Conservation (phyloP, 371 early-diverging fungal species). For the Mucor piriformis region DNA sequence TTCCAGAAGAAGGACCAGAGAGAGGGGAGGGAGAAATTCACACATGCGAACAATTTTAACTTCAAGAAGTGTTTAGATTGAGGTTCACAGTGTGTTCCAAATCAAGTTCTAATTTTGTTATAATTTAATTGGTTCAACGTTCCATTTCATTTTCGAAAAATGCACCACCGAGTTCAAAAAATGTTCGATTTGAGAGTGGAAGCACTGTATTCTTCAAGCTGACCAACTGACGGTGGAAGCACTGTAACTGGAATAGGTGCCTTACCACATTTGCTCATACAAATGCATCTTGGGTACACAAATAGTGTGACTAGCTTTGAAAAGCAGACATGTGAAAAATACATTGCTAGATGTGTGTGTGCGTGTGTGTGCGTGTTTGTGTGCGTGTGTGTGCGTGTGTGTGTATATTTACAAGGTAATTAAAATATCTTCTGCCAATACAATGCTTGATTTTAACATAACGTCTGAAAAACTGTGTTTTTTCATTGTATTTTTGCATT, state of each 20-base stretch:
- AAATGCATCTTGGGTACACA: neutral
- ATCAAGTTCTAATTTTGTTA: neutral
- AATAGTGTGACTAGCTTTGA: neutral
- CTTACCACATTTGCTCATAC: neutral
- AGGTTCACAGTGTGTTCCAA: neutral
- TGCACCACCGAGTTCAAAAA: slow-evolving; percentile 17
- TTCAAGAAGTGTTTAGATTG: neutral
- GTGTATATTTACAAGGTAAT: neutral
- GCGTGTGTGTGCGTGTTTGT: neutral
- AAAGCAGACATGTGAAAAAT: slow-evolving; percentile 5
- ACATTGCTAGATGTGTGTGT: neutral
- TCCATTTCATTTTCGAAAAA: slow-evolving; percentile 15
- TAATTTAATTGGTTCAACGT: slow-evolving; percentile 14
- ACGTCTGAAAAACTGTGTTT: neutral
- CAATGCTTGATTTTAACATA: neutral
- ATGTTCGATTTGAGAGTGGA: slow-evolving; percentile 7
- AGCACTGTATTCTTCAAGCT: too few species aligned
- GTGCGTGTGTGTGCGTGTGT: neutral
- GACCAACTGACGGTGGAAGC: too few species aligned
- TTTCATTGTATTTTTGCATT: neutral
- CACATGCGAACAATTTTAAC: too few species aligned
- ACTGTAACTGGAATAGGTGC: neutral
- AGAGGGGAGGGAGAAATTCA: neutral
- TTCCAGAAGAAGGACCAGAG: neutral
- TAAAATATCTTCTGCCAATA: neutral